Conservation (phyloP, 163 green algal genomes). For the Prototheca wickerhamii region DNA sequence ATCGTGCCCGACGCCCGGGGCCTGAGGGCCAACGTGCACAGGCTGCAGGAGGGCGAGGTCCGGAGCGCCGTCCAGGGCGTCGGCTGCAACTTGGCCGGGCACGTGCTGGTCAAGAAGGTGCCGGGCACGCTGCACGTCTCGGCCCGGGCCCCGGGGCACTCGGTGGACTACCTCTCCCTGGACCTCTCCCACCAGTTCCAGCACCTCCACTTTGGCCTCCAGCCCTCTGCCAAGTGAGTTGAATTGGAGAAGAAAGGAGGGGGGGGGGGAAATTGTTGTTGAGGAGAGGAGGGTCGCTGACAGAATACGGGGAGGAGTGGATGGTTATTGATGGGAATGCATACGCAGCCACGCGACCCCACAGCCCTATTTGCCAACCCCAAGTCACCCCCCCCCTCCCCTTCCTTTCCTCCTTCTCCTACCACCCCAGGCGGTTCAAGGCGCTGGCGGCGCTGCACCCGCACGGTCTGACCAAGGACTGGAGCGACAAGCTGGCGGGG, state of each 20-base stretch:
- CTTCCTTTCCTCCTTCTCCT: neutral
- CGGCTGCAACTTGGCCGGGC: conserved; percentile 66
- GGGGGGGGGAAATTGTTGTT: too few relatives aligned
- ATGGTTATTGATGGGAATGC: neutral
- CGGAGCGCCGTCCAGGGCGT: conserved; percentile 22
- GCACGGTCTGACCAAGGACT: conserved; percentile 61
- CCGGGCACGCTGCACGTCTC: conserved; percentile 81
- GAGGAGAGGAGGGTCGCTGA: too few relatives aligned
- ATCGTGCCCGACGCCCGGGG: conserved; percentile 24
- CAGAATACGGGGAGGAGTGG: too few relatives aligned
- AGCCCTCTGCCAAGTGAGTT: conserved; percentile 16
- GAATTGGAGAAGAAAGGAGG: too few relatives aligned
- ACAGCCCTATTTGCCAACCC: neutral
- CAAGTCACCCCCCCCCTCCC: neutral
- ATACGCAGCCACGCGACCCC: neutral
- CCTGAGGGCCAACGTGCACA: neutral
- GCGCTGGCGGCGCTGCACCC: conserved; percentile 54
- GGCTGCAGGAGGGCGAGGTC: conserved; percentile 19
- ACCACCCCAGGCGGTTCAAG: conserved; percentile 7
- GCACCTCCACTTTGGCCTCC: conserved; percentile 30
- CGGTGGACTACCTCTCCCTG: conserved; percentile 77
- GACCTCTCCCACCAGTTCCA: conserved; percentile 81
- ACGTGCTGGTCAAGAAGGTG: conserved; percentile 94
- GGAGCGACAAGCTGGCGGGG: conserved; percentile 77
- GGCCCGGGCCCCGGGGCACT: conserved; percentile 68